These are phyloP conservation scores for Colletotrichum theobromicola DNA, from an alignment of 2,329 filamentous ascomycete genomes.

Conservation along the genomic window DNA sequence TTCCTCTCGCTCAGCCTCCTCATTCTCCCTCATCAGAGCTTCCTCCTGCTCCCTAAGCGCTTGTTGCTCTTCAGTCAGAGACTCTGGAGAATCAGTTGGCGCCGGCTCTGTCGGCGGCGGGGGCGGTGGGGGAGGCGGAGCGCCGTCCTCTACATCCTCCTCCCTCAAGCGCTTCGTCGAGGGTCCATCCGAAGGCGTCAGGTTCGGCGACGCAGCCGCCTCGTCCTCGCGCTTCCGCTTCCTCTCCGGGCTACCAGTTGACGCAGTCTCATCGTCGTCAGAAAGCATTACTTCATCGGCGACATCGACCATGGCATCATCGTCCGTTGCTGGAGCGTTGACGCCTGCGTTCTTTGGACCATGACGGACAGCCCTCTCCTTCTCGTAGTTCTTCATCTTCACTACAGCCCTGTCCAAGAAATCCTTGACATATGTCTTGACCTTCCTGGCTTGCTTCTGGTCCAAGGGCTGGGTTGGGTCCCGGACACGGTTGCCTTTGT, in stretches of 20 bases:
- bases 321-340: slow-evolving; percentile 18
- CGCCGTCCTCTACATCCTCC: slow-evolving; percentile 38
- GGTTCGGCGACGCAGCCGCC: slow-evolving; percentile 44
- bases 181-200: slow-evolving; percentile 61
- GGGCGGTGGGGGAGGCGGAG: slow-evolving; percentile 54
- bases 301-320: slow-evolving; percentile 33
- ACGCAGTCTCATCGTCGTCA: slow-evolving; percentile 49
- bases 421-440: slow-evolving; percentile 79
- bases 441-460: slow-evolving; percentile 79
- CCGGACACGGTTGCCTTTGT: slow-evolving; percentile 84
- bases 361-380: slow-evolving; percentile 58
- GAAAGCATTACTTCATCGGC: slow-evolving; percentile 43
- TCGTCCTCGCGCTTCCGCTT: slow-evolving; percentile 70
- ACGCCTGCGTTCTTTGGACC: slow-evolving; percentile 20
- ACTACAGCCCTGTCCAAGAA: slow-evolving; percentile 86
- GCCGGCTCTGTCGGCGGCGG: slow-evolving; percentile 40
- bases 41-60: slow-evolving; percentile 56
- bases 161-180: slow-evolving; percentile 59
- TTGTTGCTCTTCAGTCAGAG: slow-evolving; percentile 46
- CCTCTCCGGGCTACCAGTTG: slow-evolving; percentile 54
- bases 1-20: slow-evolving; percentile 54
- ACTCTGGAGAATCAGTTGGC: slow-evolving; percentile 32
- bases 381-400: slow-evolving; percentile 74
- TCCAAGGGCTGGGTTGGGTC: slow-evolving; percentile 76
- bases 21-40: slow-evolving; percentile 56